phyloP scores from a whole-genome alignment of 768 basidiomycete species.

The Gloeopeniophorella convolvens region DNA sequence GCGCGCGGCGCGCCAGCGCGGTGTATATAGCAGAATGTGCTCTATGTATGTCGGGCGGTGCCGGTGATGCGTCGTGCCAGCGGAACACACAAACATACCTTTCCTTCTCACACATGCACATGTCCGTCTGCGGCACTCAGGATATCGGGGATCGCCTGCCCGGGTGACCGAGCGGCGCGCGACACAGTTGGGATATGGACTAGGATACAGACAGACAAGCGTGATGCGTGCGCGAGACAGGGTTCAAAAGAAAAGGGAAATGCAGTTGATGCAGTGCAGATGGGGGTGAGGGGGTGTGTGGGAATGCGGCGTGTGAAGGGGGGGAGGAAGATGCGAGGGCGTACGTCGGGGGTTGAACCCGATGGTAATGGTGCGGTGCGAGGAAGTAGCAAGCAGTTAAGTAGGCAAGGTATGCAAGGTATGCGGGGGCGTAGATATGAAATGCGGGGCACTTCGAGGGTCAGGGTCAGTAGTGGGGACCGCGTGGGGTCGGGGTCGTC shows the following conservation, averaged over 20 bases:
- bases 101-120: too few species aligned
- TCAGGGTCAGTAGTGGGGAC: constrained; percentile 6
- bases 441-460: too few species aligned
- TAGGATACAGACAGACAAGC: constrained; percentile 12
- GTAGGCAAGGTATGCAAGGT: neutral
- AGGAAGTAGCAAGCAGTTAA: too few species aligned
- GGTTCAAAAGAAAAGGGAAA: constrained; percentile 13
- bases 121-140: too few species aligned
- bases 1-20: neutral
- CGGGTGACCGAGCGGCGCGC: too few species aligned
- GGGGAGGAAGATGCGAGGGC: constrained; percentile 17
- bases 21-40: neutral
- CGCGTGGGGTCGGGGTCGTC: neutral
- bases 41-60: neutral
- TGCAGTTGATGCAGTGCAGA: constrained; percentile 32
- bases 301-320: constrained; percentile 20
- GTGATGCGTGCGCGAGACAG: too few species aligned
- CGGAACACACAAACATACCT: too few species aligned
- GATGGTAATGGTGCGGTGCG: constrained; percentile 15
- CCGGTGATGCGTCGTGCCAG: too few species aligned
- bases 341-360: constrained; percentile 21
- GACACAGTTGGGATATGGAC: neutral
- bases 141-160: too few species aligned
- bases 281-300: constrained; percentile 9
- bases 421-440: constrained; percentile 16